A percentile compares a stretch with the other conserved stretches of the same genome.
These are phyloP conservation scores for Paraglomus brasilianum DNA, from an alignment of 192 early-diverging fungal genomes.

Conservation along the genomic window DNA sequence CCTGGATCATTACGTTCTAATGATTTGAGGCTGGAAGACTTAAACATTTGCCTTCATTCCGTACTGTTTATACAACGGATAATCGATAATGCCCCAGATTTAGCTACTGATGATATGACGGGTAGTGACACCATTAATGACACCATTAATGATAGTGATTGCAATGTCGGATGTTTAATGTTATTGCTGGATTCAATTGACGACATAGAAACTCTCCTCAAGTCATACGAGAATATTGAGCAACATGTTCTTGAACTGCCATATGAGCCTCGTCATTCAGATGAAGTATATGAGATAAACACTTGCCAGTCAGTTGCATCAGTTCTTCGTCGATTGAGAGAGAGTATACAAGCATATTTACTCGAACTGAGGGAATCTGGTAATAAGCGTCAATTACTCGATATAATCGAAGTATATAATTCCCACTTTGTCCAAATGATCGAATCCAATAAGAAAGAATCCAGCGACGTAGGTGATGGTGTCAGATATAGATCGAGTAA, in stretches of 20 bases:
- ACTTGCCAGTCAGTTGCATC: background rate
- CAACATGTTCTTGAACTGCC: constrained; percentile 29
- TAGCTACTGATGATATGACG: background rate
- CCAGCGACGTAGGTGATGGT: too few species aligned
- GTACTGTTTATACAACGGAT: constrained; percentile 14
- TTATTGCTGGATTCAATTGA: constrained; percentile 22
- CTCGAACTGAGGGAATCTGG: background rate
- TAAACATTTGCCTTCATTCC: constrained; percentile 20
- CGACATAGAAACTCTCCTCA: constrained; percentile 11
- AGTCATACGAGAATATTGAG: constrained; percentile 25
- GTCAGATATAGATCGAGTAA: too few species aligned
- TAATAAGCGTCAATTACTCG: too few species aligned
- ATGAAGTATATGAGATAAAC: constrained; percentile 15
- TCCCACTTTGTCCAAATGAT: too few species aligned
- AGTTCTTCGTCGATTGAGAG: constrained; percentile 17
- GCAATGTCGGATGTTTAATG: background rate
- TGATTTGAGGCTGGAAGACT: constrained; percentile 24
- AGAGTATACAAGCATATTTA: constrained; percentile 2
- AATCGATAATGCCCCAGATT: constrained; percentile 1
- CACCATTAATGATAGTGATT: background rate
- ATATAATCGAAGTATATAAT: too few species aligned
- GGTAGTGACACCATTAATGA: background rate
- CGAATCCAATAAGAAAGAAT: too few species aligned
- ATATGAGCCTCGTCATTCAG: constrained; percentile 8
- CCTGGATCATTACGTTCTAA: constrained; percentile 16